Percentiles rank a stretch among this genome's conserved stretches.
These are phyloP conservation scores for Dictyostelium purpureum DNA, from an alignment of 78 protist species.

Conservation along the genomic window DNA sequence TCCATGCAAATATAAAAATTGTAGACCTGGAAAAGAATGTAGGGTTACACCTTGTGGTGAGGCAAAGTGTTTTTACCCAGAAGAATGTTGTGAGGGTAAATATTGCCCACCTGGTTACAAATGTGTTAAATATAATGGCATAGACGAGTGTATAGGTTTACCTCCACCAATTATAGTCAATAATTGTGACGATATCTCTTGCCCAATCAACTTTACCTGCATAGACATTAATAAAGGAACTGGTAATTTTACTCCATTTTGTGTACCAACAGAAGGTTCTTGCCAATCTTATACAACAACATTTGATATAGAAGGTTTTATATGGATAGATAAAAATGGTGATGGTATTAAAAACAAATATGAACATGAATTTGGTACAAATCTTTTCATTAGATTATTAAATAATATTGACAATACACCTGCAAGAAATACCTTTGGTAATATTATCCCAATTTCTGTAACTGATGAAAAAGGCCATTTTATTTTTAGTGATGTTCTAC, in stretches of 20 bases:
- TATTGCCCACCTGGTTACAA: neutral
- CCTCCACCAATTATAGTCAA: neutral
- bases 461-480: slow-evolving; percentile 4
- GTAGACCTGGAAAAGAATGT: neutral
- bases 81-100: slow-evolving; percentile 6
- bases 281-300: neutral
- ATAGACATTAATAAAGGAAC: neutral
- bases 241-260: neutral
- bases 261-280: neutral
- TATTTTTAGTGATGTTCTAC: neutral
- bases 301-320: neutral
- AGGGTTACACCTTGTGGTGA: neutral
- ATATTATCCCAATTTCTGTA: neutral
- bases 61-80: neutral
- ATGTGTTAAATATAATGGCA: neutral
- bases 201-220: neutral
- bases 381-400: neutral
- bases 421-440: neutral
- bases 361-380: neutral
- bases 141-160: neutral
- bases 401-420: neutral
- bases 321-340: neutral
- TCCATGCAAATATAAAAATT: neutral
- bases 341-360: neutral
- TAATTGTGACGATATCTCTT: neutral